Percentiles rank a stretch among this genome's conserved stretches.
Conservation (phyloP, 1,139 yeast genomes). For the Suhomyces choctaworum region DNA sequence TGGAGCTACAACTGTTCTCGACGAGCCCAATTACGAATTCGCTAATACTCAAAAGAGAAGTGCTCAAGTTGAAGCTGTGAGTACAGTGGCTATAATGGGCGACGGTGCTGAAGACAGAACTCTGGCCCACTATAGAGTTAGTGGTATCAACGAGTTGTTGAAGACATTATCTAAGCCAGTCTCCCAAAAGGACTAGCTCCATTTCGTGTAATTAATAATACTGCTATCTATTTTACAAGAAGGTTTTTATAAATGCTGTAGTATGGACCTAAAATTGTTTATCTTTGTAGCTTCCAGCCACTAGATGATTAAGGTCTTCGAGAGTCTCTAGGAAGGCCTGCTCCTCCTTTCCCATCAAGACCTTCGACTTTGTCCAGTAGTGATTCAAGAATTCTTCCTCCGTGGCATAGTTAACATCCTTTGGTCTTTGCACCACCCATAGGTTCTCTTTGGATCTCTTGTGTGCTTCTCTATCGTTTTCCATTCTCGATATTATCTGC, state of each 20-base stretch:
- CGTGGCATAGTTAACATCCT: slow-evolving; percentile 35
- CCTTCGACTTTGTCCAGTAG: slow-evolving; percentile 55
- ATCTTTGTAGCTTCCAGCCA: slow-evolving; percentile 47
- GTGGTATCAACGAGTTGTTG: slow-evolving; percentile 78
- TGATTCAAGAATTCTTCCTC: slow-evolving; percentile 59
- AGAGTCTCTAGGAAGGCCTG: slow-evolving; percentile 44
- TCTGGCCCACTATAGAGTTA: slow-evolving; percentile 66
- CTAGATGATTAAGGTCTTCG: slow-evolving; percentile 55
- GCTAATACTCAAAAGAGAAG: slow-evolving; percentile 45
- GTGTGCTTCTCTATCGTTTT: slow-evolving; percentile 83
- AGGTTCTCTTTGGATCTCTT: slow-evolving; percentile 73
- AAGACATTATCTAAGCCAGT: slow-evolving; percentile 40
- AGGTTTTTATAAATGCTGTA: too few species aligned
- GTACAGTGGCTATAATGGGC: slow-evolving; percentile 61
- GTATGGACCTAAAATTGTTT: slow-evolving; percentile 28
- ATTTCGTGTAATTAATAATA: not conserved
- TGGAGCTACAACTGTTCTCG: slow-evolving; percentile 69
- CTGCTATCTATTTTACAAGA: too few species aligned
- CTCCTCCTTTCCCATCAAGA: slow-evolving; percentile 49
- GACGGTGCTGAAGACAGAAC: slow-evolving; percentile 45
- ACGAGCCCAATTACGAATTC: slow-evolving; percentile 68
- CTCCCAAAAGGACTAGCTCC: not conserved
- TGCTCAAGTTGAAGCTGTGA: slow-evolving; percentile 41
- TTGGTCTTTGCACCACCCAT: slow-evolving; percentile 65
- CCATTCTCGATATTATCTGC: slow-evolving; percentile 73